Evolutionary conservation across 2,329 filamentous ascomycete genomes (phyloP), one percentile per base, ranked within the genome.

Genomic region (Fusarium continuum): DNA sequence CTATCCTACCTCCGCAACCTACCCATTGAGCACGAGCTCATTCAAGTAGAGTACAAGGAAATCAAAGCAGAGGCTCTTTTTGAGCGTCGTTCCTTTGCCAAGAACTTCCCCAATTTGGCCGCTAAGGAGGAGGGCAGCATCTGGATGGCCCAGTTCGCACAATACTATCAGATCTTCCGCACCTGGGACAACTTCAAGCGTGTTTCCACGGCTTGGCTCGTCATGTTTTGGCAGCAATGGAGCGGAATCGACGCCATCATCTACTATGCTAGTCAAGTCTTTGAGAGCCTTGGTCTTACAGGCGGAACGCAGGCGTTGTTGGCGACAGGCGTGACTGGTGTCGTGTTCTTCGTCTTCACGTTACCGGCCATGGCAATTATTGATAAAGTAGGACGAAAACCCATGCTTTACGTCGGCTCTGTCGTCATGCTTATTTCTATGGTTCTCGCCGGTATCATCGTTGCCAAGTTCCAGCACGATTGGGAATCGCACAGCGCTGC

Each of bases 1-100:
- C 82, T 94, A 2, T 84, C 89, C 0, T 82, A 73, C 50, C 84
- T 94, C 8, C 86, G 91, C 28, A 83, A 82, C 6, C 80, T 92
- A 0, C 74, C 85, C 0, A 70, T 78, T n/a, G 83, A 89, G 61
- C 83, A 92, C 70, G 86, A 91, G 41, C 81, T 91, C 0, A 83
- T 93, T 39, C 85, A 90, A 65, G 79, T 91, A 4, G 91, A 94
- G 69, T 92, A 89, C 71, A 83, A 91, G 16, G 91, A 93, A 72
- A 93, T 94, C 77, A 91, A 91, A 74, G 90, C 91, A 0, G 89
- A 92, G 74, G 87, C 85, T 0, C 75, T 90, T 23, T 94, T 94
- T 67, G 91, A 93, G 75, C 90, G 92, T 76, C 84, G 87, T 17
- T 86, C 85, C 1, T 81, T 89, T 10, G 83, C 84, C 0, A 87